A percentile compares a stretch with the other conserved stretches of the same genome.
phyloP scores from a whole-genome alignment of 306 rosid species.

The Parietaria judaica region DNA sequence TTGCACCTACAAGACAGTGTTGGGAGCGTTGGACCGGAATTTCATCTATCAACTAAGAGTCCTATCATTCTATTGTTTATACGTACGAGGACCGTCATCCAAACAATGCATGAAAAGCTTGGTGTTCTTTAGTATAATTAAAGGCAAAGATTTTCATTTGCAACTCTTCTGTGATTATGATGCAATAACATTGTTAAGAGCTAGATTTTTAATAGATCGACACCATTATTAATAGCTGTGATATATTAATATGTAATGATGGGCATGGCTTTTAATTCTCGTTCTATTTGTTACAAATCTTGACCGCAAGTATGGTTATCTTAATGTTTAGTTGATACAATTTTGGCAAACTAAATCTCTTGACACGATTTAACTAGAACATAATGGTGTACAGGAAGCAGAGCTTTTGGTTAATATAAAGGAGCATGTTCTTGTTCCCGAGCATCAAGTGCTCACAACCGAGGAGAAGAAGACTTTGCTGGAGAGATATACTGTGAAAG shows the following conservation, averaged over 20 bases:
- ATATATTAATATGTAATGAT: not conserved
- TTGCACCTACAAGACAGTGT: too few relatives aligned
- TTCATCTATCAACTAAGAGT: too few relatives aligned
- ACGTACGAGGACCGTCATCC: too few relatives aligned
- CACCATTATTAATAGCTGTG: not conserved
- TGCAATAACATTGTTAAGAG: too few relatives aligned
- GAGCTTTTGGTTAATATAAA: constrained; percentile 66
- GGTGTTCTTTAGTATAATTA: too few relatives aligned
- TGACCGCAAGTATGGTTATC: not conserved
- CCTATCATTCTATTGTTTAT: too few relatives aligned
- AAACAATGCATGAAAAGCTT: too few relatives aligned
- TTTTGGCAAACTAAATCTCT: not conserved
- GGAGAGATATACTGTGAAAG: constrained; percentile 76
- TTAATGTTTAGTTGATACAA: not conserved
- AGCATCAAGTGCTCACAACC: constrained; percentile 56
- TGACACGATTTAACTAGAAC: not conserved
- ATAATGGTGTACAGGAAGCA: constrained; percentile 41
- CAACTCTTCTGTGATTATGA: too few relatives aligned
- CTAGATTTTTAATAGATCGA: not conserved
- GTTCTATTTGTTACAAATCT: not conserved
- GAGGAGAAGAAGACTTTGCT: constrained; percentile 72
- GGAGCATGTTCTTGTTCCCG: constrained; percentile 63
- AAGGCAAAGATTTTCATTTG: too few relatives aligned
- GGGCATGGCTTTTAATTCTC: not conserved
- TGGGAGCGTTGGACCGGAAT: too few relatives aligned